Evolutionary conservation across 164 flowering plant species (phyloP).

Genomic region (Berberis vulgaris): DNA sequence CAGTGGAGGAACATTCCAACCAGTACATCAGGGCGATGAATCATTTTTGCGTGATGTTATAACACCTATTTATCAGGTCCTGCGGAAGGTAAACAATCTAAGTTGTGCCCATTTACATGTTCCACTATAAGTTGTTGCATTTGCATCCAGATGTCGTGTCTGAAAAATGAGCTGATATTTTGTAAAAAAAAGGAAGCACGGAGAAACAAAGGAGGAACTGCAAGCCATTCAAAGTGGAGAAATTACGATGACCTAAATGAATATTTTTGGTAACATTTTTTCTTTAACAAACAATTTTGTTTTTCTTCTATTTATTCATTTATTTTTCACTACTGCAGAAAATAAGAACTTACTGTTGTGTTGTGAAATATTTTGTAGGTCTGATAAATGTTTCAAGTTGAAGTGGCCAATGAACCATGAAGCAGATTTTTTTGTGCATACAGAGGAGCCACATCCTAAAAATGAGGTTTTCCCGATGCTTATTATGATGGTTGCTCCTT

Average conservation of each 20-base stretch:
- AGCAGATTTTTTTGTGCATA: slow-evolving; percentile 71
- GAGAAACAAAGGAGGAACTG: slow-evolving; percentile 79
- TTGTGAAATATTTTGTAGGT: slow-evolving; percentile 32
- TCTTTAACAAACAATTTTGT: too few relatives aligned
- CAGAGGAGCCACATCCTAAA: slow-evolving; percentile 28
- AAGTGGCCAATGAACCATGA: slow-evolving; percentile 76
- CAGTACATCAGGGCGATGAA: slow-evolving; percentile 54
- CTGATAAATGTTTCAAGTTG: slow-evolving; percentile 55
- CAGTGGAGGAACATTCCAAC: slow-evolving; percentile 41
- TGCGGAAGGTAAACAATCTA: slow-evolving; percentile 46
- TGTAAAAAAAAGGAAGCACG: slow-evolving; percentile 70
- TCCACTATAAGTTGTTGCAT: too few relatives aligned
- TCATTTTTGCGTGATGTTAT: slow-evolving; percentile 63
- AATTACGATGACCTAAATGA: slow-evolving; percentile 98
- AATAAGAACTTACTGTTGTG: too few relatives aligned
- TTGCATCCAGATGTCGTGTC: too few relatives aligned
- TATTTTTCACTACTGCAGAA: too few relatives aligned
- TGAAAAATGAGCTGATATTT: neutral
- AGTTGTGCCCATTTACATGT: too few relatives aligned
- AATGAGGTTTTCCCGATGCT: slow-evolving; percentile 17
- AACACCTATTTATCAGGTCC: slow-evolving; percentile 76
- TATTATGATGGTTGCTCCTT: neutral
- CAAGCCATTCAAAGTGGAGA: slow-evolving; percentile 94
- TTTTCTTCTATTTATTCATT: too few relatives aligned
- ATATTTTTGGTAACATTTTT: slow-evolving; percentile 68